phyloP scores from a whole-genome alignment of 306 rosid species.

The Vachellia pachyceras region DNA sequence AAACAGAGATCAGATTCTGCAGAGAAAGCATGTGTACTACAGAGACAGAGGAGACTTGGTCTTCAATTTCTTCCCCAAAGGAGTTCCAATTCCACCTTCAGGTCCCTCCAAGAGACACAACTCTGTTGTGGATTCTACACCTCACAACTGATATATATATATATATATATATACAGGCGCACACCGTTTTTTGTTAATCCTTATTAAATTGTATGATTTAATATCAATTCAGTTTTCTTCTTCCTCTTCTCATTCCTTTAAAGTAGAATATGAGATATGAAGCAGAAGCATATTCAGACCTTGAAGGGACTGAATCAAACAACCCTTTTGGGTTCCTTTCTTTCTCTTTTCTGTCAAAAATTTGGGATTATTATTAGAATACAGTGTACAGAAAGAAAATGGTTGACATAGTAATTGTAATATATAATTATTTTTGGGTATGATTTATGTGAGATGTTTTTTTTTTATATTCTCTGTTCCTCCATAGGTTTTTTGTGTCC shows the following conservation, averaged over 20 bases:
- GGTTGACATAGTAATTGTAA: slow-evolving; percentile 27
- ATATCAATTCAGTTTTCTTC: background rate
- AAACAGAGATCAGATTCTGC: slow-evolving; percentile 29
- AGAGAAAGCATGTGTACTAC: background rate
- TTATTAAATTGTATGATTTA: background rate
- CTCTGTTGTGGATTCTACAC: slow-evolving; percentile 56
- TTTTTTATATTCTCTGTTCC: slow-evolving; percentile 4
- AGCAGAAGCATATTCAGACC: slow-evolving; percentile 38
- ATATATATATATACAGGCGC: too few species aligned
- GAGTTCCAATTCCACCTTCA: slow-evolving; percentile 71
- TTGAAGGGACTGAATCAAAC: slow-evolving; percentile 37
- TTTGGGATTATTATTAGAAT: slow-evolving; percentile 32
- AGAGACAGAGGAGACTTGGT: slow-evolving; percentile 27
- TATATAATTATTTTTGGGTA: slow-evolving; percentile 35
- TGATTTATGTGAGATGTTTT: background rate
- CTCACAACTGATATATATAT: slow-evolving; percentile 50
- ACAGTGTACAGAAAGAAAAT: slow-evolving; percentile 42
- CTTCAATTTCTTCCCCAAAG: slow-evolving; percentile 85
- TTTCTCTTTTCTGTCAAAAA: background rate
- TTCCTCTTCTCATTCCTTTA: background rate
- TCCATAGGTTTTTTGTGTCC: too few species aligned
- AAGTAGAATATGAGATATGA: slow-evolving; percentile 43
- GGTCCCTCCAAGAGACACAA: slow-evolving; percentile 94
- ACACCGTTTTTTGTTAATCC: background rate
- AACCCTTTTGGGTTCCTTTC: background rate